Evolutionary conservation across 148 eudicot species (phyloP).

Genomic region (Salicornia ramosissima): DNA sequence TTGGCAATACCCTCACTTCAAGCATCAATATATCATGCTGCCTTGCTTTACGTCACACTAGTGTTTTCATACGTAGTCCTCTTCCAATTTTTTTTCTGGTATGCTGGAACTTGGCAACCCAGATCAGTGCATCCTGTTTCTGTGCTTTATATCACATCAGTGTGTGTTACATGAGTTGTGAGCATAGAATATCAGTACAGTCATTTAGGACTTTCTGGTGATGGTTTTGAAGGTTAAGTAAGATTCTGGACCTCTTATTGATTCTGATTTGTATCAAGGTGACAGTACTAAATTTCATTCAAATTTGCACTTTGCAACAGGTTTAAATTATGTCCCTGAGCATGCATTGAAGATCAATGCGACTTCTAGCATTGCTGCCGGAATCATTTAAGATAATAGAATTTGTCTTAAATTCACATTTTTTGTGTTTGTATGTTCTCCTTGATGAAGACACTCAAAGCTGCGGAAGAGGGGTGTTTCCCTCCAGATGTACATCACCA

Average conservation of each 20-base stretch:
- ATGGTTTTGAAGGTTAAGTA: not conserved
- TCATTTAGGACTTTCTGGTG: not conserved
- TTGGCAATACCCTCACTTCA: too few relatives aligned
- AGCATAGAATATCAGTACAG: not conserved
- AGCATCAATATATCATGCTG: not conserved
- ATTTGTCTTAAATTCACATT: slow-evolving; percentile 6
- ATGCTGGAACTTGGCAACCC: not conserved
- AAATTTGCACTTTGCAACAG: slow-evolving; percentile 38
- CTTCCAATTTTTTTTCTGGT: not conserved
- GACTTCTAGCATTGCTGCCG: slow-evolving; percentile 78
- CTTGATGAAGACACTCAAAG: slow-evolving; percentile 1
- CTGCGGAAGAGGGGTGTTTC: not conserved
- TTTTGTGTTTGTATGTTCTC: slow-evolving; percentile 23
- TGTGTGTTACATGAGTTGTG: not conserved
- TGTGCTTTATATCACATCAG: not conserved
- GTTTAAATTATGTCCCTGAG: slow-evolving; percentile 74
- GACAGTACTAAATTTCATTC: not conserved
- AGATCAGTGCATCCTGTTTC: not conserved
- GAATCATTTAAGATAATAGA: slow-evolving; percentile 38
- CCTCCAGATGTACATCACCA: slow-evolving; percentile 5
- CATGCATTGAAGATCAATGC: slow-evolving; percentile 86
- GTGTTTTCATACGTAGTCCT: not conserved
- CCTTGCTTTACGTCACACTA: too few relatives aligned
- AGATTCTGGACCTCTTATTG: not conserved
- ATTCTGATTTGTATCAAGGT: not conserved